Conservation (phyloP, 768 basidiomycete species). For the Aureoboletus auriporus region DNA sequence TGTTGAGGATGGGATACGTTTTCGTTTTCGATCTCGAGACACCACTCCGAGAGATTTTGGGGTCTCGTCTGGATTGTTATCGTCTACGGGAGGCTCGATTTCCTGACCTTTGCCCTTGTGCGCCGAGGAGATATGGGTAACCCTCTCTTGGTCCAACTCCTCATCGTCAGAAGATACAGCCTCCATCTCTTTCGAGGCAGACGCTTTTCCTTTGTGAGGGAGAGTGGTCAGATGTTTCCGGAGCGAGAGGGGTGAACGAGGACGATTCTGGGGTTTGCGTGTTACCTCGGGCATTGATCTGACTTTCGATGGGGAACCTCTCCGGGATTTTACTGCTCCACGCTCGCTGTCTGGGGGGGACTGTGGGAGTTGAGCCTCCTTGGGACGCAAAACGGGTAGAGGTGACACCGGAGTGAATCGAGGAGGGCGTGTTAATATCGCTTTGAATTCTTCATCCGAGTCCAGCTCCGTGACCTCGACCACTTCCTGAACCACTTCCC, state of each 20-base stretch:
- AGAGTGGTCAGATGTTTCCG: slow-evolving; percentile 12
- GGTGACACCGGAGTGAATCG: slow-evolving; percentile 9
- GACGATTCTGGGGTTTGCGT: slow-evolving; percentile 3
- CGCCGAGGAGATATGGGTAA: not conserved
- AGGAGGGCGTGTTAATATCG: slow-evolving; percentile 22
- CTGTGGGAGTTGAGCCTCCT: slow-evolving; percentile 5
- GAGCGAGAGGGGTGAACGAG: not conserved
- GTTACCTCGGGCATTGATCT: not conserved
- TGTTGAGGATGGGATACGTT: slow-evolving; percentile 18
- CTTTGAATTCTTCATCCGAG: slow-evolving; percentile 29
- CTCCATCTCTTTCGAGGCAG: not conserved
- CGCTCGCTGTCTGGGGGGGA: slow-evolving; percentile 14
- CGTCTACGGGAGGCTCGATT: not conserved
- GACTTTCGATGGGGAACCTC: slow-evolving; percentile 2
- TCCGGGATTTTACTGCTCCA: slow-evolving; percentile 11
- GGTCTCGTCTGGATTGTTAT: slow-evolving; percentile 3
- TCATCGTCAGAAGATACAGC: not conserved
- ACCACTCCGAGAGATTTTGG: slow-evolving; percentile 9
- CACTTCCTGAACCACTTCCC: slow-evolving; percentile 17
- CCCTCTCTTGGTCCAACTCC: slow-evolving; percentile 1
- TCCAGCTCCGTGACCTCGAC: slow-evolving; percentile 26
- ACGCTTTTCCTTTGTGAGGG: slow-evolving; percentile 3
- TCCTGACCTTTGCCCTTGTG: slow-evolving; percentile 20
- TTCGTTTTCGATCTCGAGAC: slow-evolving; percentile 20
- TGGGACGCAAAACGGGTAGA: not conserved